Percentiles rank a stretch among this genome's conserved stretches.
Evolutionary conservation across 169 alveolate species (phyloP).

Genomic region (Theileria luwenshuni): DNA sequence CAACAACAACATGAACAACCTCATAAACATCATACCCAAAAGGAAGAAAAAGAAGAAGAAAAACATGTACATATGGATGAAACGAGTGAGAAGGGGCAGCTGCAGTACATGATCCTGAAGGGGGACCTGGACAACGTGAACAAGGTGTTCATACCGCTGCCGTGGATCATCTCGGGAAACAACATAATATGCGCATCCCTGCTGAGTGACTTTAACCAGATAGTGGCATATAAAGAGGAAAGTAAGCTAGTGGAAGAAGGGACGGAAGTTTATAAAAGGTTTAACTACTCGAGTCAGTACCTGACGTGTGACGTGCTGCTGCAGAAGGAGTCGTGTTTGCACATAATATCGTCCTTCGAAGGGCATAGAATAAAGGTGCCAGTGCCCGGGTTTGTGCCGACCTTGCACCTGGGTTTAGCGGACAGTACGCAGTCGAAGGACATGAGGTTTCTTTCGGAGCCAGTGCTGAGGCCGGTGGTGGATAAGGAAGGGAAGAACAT

Average conservation of each 20-base stretch:
- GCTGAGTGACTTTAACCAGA: constrained; percentile 48
- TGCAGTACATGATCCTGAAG: constrained; percentile 47
- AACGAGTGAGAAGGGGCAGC: too few species aligned
- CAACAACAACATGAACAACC: neutral
- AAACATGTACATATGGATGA: neutral
- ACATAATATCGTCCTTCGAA: constrained; percentile 51
- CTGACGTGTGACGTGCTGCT: constrained; percentile 57
- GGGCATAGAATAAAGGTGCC: constrained; percentile 49
- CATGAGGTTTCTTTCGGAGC: neutral
- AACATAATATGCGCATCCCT: constrained; percentile 54
- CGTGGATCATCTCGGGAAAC: constrained; percentile 55
- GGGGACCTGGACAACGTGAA: constrained; percentile 23
- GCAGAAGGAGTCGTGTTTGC: constrained; percentile 21
- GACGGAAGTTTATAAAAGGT: neutral
- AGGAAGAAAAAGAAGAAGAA: neutral
- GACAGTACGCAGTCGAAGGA: neutral
- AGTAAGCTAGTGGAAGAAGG: neutral
- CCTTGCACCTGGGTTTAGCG: constrained; percentile 41
- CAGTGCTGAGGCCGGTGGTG: neutral
- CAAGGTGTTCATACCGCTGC: constrained; percentile 37
- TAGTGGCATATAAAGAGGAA: neutral
- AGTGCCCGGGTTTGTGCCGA: constrained; percentile 50
- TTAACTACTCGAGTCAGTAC: neutral
- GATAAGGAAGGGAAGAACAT: neutral
- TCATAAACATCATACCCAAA: neutral